A percentile compares a stretch with the other conserved stretches of the same genome.
Conservation (phyloP, 345 rosid genomes). For the Populus davidiana region DNA sequence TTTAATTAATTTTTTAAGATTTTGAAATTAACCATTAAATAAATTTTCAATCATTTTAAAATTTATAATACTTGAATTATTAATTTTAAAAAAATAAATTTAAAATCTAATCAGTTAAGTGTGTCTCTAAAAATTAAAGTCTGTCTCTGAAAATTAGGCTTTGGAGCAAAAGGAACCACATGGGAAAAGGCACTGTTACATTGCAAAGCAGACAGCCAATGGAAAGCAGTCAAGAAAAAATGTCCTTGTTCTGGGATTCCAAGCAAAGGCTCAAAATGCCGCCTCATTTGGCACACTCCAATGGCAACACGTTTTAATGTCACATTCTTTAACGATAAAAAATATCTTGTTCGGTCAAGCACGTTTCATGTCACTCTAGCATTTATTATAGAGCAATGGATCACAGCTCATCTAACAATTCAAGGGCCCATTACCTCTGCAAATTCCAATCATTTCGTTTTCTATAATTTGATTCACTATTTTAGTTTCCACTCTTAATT, state of each 20-base stretch:
- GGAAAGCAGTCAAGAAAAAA: not conserved
- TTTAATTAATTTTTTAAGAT: too few species aligned
- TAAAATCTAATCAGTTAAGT: too few species aligned
- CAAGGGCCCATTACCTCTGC: not conserved
- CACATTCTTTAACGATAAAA: not conserved
- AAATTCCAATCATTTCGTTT: not conserved
- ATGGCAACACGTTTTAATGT: constrained; percentile 16
- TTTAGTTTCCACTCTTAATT: not conserved
- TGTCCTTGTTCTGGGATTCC: not conserved
- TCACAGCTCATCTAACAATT: not conserved
- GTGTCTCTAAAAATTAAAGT: too few species aligned
- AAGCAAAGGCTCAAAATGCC: constrained; percentile 22
- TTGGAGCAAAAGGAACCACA: constrained; percentile 11
- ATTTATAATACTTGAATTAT: too few species aligned
- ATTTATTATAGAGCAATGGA: not conserved
- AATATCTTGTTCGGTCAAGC: constrained; percentile 31
- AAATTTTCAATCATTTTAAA: too few species aligned
- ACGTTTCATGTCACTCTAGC: constrained; percentile 18
- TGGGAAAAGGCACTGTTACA: not conserved
- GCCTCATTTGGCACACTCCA: constrained; percentile 18
- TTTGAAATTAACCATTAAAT: too few species aligned
- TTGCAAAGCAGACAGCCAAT: not conserved
- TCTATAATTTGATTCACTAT: constrained; percentile 1
- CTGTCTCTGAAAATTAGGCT: too few species aligned
- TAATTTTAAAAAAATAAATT: too few species aligned